Evolutionary conservation across 371 early-diverging fungal genomes (phyloP), one percentile per base, ranked within the genome.

Genomic region (Encephalitozoon intestinalis): DNA sequence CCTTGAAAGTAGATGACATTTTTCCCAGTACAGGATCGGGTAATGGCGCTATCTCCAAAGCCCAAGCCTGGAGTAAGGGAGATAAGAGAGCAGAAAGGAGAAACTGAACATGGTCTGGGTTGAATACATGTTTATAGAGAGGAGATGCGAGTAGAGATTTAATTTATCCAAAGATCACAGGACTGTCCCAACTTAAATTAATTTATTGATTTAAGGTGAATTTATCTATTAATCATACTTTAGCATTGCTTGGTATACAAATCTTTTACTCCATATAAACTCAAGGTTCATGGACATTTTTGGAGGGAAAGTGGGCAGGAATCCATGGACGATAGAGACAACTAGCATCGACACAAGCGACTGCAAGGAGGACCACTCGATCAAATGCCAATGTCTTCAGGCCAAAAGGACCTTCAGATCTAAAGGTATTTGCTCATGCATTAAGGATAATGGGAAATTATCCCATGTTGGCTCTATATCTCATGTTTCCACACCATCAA

Each of bases 171-270:
- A 46, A 46, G 49, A 46, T 46, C 49, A 46, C 15, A 21, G 1
- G 0, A 2, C 15, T 3, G 49, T n/a, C 2, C 15, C 15, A 11
- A 18, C 15, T 34, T 58, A 34, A 58, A 58, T 58, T 58, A 58
- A 58, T 37, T 34, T 30, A 58, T 58, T 37, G 58, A 58, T 58
- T 21, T 34, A 34, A 41, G 58, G 58, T 31, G 49, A 46, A 58
- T 58, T 58, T 58, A 58, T 58, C 58, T 58, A 11, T 58, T 58
- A 58, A 58, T 58, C 58, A 58, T 58, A 37, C 15, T 30, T 34
- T 18, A 58, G 15, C 15, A 46, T 46, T 46, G 49, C 49, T 46
- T 46, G 49, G 49, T 46, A 46, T 46, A 46, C 49, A 46, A 18
- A 46, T 46, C 49, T 46, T 46, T 46, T 46, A 18, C 49, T 18